These are phyloP conservation scores for Colletotrichum cereale DNA, from an alignment of 2,329 filamentous ascomycete genomes.

Conservation along the genomic window DNA sequence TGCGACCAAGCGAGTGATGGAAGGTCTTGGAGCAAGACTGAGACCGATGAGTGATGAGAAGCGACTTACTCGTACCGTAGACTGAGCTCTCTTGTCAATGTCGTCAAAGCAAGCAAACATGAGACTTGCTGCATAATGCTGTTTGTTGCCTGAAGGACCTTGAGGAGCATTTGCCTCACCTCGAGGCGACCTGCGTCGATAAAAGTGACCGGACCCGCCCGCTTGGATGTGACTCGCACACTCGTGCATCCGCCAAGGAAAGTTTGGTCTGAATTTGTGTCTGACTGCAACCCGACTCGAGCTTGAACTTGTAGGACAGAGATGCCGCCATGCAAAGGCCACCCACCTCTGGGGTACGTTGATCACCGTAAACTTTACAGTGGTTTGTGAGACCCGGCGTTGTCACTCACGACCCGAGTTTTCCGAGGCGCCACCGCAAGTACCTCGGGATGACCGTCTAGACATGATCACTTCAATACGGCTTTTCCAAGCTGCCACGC, in stretches of 20 bases:
- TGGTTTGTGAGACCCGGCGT: not conserved
- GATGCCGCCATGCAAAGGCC: not conserved
- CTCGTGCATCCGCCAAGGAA: not conserved
- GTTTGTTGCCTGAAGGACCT: not conserved
- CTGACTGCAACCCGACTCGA: conserved; percentile 14
- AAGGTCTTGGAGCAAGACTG: not conserved
- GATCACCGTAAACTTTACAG: not conserved
- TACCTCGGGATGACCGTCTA: not conserved
- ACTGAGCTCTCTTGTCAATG: not conserved
- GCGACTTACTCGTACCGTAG: too few species aligned
- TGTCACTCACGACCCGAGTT: not conserved
- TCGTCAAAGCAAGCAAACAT: not conserved
- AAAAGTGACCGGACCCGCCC: not conserved
- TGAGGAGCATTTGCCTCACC: not conserved
- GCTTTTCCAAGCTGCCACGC: not conserved
- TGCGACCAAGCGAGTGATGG: not conserved
- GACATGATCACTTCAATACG: not conserved
- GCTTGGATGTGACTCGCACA: conserved; percentile 8
- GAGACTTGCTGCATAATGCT: conserved; percentile 1
- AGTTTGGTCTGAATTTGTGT: not conserved
- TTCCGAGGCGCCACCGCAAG: not conserved
- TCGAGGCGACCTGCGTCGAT: not conserved
- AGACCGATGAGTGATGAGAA: not conserved
- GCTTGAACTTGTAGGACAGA: not conserved
- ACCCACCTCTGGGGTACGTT: not conserved